Percentiles rank a stretch among this genome's conserved stretches.
These are phyloP conservation scores for Stylosanthes scabra DNA, from an alignment of 331 rosid species.

Conservation along the genomic window DNA sequence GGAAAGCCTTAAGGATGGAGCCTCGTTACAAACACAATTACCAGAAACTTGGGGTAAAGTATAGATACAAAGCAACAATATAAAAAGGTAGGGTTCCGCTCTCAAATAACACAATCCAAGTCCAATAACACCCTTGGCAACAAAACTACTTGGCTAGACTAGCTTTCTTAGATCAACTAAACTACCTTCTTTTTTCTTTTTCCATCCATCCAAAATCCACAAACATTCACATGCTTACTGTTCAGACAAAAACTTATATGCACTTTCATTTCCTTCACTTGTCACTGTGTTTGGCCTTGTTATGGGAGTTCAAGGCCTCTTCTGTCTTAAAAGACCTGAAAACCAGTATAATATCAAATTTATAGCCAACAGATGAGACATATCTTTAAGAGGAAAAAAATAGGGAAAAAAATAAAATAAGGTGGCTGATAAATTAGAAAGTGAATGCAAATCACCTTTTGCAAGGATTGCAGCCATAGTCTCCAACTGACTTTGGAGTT, in stretches of 20 bases:
- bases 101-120: slow-evolving; percentile 26
- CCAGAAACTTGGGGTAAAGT: not conserved
- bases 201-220: slow-evolving; percentile 5
- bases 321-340: slow-evolving; percentile 73
- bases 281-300: slow-evolving; percentile 67
- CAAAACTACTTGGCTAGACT: not conserved
- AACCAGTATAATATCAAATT: not conserved
- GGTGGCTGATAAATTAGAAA: not conserved
- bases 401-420: not conserved
- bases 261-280: slow-evolving; percentile 40
- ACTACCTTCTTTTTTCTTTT: not conserved
- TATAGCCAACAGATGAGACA: not conserved
- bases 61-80: slow-evolving; percentile 11
- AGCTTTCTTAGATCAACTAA: slow-evolving; percentile 21
- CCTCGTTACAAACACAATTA: not conserved
- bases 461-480: slow-evolving; percentile 64
- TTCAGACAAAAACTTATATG: slow-evolving; percentile 1
- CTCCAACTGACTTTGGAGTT: slow-evolving; percentile 50
- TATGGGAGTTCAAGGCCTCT: slow-evolving; percentile 61
- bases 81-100: not conserved
- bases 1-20: not conserved
- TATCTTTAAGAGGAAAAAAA: not conserved
- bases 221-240: slow-evolving; percentile 10
- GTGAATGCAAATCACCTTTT: slow-evolving; percentile 47
- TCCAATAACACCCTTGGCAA: not conserved